Percentiles rank a stretch among this genome's conserved stretches.
Evolutionary conservation across 345 rosid genomes (phyloP).

Genomic region (Litchi chinensis): DNA sequence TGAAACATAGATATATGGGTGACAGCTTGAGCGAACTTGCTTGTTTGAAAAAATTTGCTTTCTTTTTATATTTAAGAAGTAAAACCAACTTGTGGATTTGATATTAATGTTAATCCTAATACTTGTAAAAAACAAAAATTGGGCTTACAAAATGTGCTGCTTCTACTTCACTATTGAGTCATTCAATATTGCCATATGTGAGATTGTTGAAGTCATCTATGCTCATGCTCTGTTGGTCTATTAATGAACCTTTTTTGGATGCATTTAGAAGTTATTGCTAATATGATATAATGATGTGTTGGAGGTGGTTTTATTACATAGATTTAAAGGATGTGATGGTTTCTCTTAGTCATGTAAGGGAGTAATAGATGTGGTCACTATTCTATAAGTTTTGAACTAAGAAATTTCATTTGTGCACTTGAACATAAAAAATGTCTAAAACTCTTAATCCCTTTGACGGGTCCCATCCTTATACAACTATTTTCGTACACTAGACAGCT

Average conservation of each 20-base stretch:
- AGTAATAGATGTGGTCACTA: neutral
- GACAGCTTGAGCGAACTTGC: conserved; percentile 1
- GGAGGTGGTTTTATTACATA: neutral
- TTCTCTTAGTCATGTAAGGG: neutral
- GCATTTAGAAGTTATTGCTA: neutral
- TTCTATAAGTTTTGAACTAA: neutral
- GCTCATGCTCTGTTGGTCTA: neutral
- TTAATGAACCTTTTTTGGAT: neutral
- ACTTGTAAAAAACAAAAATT: neutral
- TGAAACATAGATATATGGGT: neutral
- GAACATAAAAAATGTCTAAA: neutral
- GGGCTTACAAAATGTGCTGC: neutral
- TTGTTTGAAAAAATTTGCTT: neutral
- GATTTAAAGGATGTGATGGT: neutral
- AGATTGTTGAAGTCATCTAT: neutral
- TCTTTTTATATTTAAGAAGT: neutral
- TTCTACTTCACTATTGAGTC: neutral
- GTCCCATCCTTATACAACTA: too few species aligned
- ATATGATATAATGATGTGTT: neutral
- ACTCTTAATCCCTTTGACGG: neutral
- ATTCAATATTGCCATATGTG: neutral
- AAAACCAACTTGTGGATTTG: neutral
- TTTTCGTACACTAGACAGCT: too few species aligned
- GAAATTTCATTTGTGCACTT: neutral
- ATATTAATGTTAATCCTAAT: neutral